A percentile compares a stretch with the other conserved stretches of the same genome.
These are phyloP conservation scores for Cystoderma amianthinum DNA, from an alignment of 768 basidiomycete species.

Conservation along the genomic window DNA sequence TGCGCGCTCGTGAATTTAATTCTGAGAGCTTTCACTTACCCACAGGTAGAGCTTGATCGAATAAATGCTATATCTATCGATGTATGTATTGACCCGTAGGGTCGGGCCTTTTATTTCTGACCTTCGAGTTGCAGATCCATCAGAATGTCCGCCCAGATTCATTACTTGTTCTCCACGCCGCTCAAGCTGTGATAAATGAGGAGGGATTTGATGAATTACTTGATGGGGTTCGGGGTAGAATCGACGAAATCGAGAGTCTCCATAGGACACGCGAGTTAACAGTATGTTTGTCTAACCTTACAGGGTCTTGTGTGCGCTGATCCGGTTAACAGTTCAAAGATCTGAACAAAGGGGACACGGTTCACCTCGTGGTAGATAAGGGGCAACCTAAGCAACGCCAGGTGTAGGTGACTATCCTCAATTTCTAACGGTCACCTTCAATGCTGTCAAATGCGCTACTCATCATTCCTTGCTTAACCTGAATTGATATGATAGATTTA, in stretches of 20 bases:
- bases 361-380: neutral
- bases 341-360: neutral
- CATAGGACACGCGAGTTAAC: constrained; percentile 75
- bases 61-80: constrained; percentile 76
- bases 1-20: constrained; percentile 23
- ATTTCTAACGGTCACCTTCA: too few relatives aligned
- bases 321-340: neutral
- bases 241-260: constrained; percentile 84
- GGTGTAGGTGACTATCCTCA: too few relatives aligned
- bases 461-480: too few relatives aligned
- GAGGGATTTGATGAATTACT: constrained; percentile 75
- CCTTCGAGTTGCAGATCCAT: constrained; percentile 43
- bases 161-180: constrained; percentile 69
- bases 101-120: neutral
- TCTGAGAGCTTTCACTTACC: neutral
- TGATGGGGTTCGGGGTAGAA: constrained; percentile 63
- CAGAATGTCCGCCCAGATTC: constrained; percentile 81
- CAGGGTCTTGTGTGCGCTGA: too few relatives aligned
- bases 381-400: too few relatives aligned
- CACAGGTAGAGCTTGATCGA: constrained; percentile 49
- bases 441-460: too few relatives aligned
- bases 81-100: constrained; percentile 28
- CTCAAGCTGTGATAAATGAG: constrained; percentile 61
- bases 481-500: too few relatives aligned
- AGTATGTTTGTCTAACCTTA: constrained; percentile 41